Base-by-base conservation (phyloP, 1,284 basidiomycete species). In the Trametes versicolor region DNA sequence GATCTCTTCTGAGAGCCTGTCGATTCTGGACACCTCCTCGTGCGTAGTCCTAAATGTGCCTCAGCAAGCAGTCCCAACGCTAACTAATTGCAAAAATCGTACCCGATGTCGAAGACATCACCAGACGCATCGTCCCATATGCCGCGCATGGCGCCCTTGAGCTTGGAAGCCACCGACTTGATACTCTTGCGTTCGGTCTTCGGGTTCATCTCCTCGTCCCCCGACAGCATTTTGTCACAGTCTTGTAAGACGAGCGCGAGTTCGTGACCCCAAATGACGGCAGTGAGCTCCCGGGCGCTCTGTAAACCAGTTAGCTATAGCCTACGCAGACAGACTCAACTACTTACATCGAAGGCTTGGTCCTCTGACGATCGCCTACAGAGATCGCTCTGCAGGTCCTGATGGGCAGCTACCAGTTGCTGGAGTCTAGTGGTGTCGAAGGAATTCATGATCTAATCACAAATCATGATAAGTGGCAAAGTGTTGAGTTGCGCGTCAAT, bases 71-170 rank as follows among this genome's bases (percentile, higher is more conserved):
- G 2, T 37, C 10, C 5, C 15, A 12, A 39, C 7, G 4, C 27
- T 10, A 17, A 43, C 10, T 3, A 2, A 15, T 5, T 34, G 23
- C 47, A 2, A 15, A 15, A 7, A 10, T 74, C 85, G 58, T 74
- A 94, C 93, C 88, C 90, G 47, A 87, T 83, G 73, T 93, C 89
- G 60, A 94, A 95, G 1, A 95, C 85, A 74, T 94, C 92, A 12
- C 79, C 80, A 0, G 82, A 75, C 19, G 84, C 80, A 48, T 88
- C 88, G 60, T 87, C 86, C 92, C 93, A 93, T 0, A 92, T 84
- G 45, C 83, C 82, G 23, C 85, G 81, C 66, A 95, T 73, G 0
- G 90, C 85, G 15, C 72, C 73, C 74, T 91, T 91, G 60, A 93
- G 70, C 54, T 82, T 85, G 34, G 77, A 73, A 17, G 85, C 87